Evolutionary conservation across 805 yeast genomes (phyloP), one percentile per base, ranked within the genome.

Genomic region (Pichia scutulata): DNA sequence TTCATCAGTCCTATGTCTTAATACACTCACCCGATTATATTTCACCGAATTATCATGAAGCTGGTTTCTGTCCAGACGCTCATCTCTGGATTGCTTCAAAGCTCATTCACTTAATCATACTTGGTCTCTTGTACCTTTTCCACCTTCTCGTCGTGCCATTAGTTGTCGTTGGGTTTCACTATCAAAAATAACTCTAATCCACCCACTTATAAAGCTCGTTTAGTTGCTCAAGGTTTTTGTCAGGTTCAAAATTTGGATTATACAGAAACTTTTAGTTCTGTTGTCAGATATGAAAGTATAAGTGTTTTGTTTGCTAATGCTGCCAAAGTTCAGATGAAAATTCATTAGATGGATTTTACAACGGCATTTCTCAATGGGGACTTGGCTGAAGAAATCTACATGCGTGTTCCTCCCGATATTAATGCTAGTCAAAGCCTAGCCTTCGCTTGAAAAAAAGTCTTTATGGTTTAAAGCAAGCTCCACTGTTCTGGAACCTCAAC

Each of bases 341-440:
- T 53, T 23, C 51, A 54, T 43, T 57, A 50, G 39, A 54, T 54
- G 57, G 57, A 54, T 47, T 53, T 54, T 18, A 52, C 48, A 6
- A 54, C 53, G 13, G 56, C 56, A 12, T 52, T 54, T 36, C 46
- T 54, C 3, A 45, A 54, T 46, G 55, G 54, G 1, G 50, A 43
- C 4, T 30, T 53, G 4, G 2, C 14, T 30, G 56, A 51, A 18
- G 51, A 49, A 24, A 46, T 51, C 22, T 52, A 53, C 28, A 53
- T 50, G 53, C 16, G 22, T 1, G 8, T 33, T 33, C 39, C 40
- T 2, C 23, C 41, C 21, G 50, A 40, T 21, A 3, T 39, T 24
- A 37, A 24, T 37, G 39, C 22, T 24, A n/a, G n/a, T 3, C 10
- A 14, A 2, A 8, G n/a, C 7, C 7, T 30, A 13, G 49, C 41